Percentiles rank a stretch among this genome's conserved stretches.
phyloP scores from a whole-genome alignment of 2,329 filamentous ascomycete genomes.

The Stemphylium lycopersici region DNA sequence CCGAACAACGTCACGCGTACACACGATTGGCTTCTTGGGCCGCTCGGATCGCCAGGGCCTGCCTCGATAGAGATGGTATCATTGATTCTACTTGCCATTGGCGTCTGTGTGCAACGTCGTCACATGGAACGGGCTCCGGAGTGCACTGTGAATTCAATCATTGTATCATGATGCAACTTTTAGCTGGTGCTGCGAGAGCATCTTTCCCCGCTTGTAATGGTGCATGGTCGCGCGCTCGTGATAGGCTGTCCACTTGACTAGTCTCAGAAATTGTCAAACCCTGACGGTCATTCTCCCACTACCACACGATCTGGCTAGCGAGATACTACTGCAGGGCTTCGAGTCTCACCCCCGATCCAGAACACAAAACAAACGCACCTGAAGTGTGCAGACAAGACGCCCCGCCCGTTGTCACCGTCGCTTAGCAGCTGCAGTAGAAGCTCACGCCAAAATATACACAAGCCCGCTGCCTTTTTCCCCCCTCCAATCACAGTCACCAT shows the following conservation, averaged over 20 bases:
- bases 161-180: constrained; percentile 9
- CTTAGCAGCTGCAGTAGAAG: constrained; percentile 4
- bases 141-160: background rate
- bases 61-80: constrained; percentile 17
- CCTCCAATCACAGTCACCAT: constrained; percentile 27
- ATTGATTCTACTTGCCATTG: constrained; percentile 12
- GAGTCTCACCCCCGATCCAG: constrained; percentile 22
- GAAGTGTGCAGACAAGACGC: background rate
- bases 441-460: constrained; percentile 9
- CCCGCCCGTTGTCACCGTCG: constrained; percentile 5
- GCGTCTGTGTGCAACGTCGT: constrained; percentile 7
- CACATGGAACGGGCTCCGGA: constrained; percentile 7
- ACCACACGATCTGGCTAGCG: constrained; percentile 30
- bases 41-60: constrained; percentile 33
- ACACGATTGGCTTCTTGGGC: constrained; percentile 21
- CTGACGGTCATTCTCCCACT: constrained; percentile 23
- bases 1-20: constrained; percentile 43
- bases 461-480: constrained; percentile 21
- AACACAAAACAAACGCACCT: constrained; percentile 1
- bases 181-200: background rate
- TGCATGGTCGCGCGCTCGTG: constrained; percentile 9
- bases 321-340: constrained; percentile 39
- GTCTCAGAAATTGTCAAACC: constrained; percentile 13
- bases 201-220: constrained; percentile 13
- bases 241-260: constrained; percentile 27